Base-by-base conservation (phyloP, 345 rosid species). In the Diplotaxis tenuifolia region DNA sequence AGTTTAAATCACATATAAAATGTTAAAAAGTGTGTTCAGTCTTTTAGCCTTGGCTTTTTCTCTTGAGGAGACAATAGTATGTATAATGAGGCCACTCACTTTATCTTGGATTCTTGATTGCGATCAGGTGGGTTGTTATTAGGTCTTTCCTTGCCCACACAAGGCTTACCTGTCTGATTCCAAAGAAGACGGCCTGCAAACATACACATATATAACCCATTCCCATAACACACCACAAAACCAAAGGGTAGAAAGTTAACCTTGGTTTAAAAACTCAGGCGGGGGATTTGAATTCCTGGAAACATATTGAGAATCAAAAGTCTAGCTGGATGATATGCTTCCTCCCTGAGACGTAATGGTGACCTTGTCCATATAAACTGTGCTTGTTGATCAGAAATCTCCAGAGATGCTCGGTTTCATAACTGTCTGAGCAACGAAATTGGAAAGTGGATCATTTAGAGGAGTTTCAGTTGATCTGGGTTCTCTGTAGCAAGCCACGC, bases 121-220 rank as follows among this genome's bases (percentile, higher is more conserved):
- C 71, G 80, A 12, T 64, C 72, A 36, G 62, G 16, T 6, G 42
- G 72, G 12, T 34, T 34, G 20, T 71, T 78, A 20, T 62, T 83
- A 3, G 74, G 16, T 73, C 63, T 86, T 76, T 82, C 88, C 68
- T 80, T 87, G 53, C 88, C 86, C 52, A 89, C 20, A 93, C 97
- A 91, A 28, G 76, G 85, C 70, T 86, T 87, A 75, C 97, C 76
- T 2, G 84, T 89, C 77, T 91, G 91, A 74, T 82, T 85, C 96
- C 97, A 91, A 65, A 89, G 89, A 81, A 84, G 86, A 79, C 84
- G 85, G 65, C 97, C 97, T 84, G 74, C 71, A 70, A 62, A 70
- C 72, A 72, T 45, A 49, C 31, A 49, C 31, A 49, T 21, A 58
- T 15, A 40, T 58, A 52, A 31, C 66, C 66, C 40, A 34, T 34